Evolutionary conservation across 805 yeast genomes (phyloP).

Genomic region (Candida patagonica): DNA sequence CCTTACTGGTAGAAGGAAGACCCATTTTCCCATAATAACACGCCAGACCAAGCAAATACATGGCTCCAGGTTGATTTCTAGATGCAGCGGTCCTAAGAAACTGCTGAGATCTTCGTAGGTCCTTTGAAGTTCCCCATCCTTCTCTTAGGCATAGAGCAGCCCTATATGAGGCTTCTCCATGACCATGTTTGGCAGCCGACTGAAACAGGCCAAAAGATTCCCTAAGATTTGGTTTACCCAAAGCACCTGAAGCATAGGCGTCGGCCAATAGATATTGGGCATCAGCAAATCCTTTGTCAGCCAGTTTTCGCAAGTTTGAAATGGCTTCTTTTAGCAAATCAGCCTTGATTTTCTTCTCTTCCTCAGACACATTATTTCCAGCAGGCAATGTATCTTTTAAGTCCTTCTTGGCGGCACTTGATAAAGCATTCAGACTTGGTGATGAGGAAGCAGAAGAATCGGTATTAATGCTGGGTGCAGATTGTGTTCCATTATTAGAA

Average conservation of each 20-base stretch:
- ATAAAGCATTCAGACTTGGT: neutral
- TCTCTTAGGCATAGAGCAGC: slow-evolving; percentile 88
- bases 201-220: slow-evolving; percentile 73
- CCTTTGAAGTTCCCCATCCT: slow-evolving; percentile 87
- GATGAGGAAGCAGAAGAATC: neutral
- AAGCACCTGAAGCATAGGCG: slow-evolving; percentile 74
- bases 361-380: slow-evolving; percentile 2
- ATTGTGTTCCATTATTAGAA: neutral
- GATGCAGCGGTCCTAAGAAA: slow-evolving; percentile 80
- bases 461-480: neutral
- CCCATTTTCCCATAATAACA: slow-evolving; percentile 84
- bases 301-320: slow-evolving; percentile 54
- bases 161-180: slow-evolving; percentile 82
- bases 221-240: slow-evolving; percentile 68
- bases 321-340: slow-evolving; percentile 71
- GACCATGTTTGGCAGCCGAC: slow-evolving; percentile 89
- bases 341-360: slow-evolving; percentile 33
- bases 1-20: slow-evolving; percentile 47
- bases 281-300: slow-evolving; percentile 75
- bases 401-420: neutral
- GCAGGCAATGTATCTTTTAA: slow-evolving; percentile 1
- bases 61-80: slow-evolving; percentile 92
- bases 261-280: slow-evolving; percentile 93
- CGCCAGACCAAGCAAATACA: slow-evolving; percentile 85
- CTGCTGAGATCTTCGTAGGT: slow-evolving; percentile 76